These are phyloP conservation scores for Pythium myriotylum DNA, from an alignment of 352 stramenopile genomes.

Conservation along the genomic window DNA sequence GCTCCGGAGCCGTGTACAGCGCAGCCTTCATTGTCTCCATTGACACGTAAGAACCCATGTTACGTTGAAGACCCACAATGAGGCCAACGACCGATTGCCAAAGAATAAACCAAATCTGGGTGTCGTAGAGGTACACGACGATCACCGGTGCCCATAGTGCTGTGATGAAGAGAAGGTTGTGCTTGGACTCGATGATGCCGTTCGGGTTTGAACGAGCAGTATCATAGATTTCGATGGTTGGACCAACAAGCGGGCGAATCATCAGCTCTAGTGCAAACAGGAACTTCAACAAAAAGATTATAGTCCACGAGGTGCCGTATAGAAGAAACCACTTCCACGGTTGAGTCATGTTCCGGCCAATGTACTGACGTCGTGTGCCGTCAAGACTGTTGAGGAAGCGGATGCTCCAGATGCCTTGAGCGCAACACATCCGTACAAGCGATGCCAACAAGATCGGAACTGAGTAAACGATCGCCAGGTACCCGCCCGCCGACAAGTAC, in stretches of 20 bases:
- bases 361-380: slow-evolving; percentile 74
- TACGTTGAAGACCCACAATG: slow-evolving; percentile 74
- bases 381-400: slow-evolving; percentile 64
- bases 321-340: slow-evolving; percentile 57
- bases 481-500: slow-evolving; percentile 67
- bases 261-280: slow-evolving; percentile 82
- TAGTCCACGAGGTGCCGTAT: slow-evolving; percentile 70
- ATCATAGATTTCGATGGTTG: slow-evolving; percentile 75
- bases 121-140: slow-evolving; percentile 87
- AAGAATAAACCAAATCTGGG: slow-evolving; percentile 88
- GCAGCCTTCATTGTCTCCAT: slow-evolving; percentile 66
- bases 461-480: slow-evolving; percentile 58
- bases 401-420: slow-evolving; percentile 57
- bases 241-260: slow-evolving; percentile 78
- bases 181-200: slow-evolving; percentile 62
- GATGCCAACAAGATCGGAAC: slow-evolving; percentile 53
- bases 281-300: slow-evolving; percentile 82
- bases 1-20: slow-evolving; percentile 57
- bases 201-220: slow-evolving; percentile 40
- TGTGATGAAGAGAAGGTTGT: slow-evolving; percentile 82
- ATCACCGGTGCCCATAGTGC: slow-evolving; percentile 79
- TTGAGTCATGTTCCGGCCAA: slow-evolving; percentile 73
- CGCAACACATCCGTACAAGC: slow-evolving; percentile 56
- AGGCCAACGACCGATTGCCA: slow-evolving; percentile 78
- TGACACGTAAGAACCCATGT: slow-evolving; percentile 74